A percentile compares a stretch with the other conserved stretches of the same genome.
These are phyloP conservation scores for Iberis amara DNA, from an alignment of 441 rosid genomes.

Conservation along the genomic window DNA sequence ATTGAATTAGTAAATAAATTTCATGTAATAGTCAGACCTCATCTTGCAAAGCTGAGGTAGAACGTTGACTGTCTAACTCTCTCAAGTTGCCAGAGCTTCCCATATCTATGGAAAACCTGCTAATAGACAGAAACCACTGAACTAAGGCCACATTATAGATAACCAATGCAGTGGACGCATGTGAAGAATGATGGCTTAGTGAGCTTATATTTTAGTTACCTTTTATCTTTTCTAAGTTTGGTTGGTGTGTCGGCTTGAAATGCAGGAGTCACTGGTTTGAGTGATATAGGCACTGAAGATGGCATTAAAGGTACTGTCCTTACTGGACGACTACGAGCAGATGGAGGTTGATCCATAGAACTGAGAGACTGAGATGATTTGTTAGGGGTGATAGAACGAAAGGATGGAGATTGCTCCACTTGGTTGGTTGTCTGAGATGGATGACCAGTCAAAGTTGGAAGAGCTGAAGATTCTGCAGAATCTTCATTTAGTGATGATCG, in stretches of 20 bases:
- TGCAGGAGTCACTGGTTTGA: conserved; percentile 46
- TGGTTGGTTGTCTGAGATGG: conserved; percentile 32
- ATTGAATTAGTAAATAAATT: background rate
- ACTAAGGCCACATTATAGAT: conserved; percentile 14
- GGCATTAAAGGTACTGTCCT: conserved; percentile 47
- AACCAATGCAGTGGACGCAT: background rate
- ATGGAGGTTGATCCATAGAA: conserved; percentile 51
- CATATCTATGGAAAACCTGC: conserved; percentile 43
- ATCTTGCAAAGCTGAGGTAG: conserved; percentile 59
- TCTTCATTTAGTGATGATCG: conserved; percentile 31
- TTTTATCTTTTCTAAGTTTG: conserved; percentile 48
- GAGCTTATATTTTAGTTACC: conserved; percentile 34
- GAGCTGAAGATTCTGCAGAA: conserved; percentile 29
- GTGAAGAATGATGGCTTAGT: conserved; percentile 8
- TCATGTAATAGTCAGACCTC: conserved; percentile 35
- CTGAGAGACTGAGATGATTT: conserved; percentile 36
- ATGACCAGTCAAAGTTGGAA: conserved; percentile 28
- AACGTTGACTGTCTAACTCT: conserved; percentile 42
- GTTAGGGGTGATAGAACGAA: conserved; percentile 28
- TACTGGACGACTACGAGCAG: conserved; percentile 47
- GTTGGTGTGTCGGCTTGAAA: conserved; percentile 37
- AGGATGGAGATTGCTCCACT: conserved; percentile 39
- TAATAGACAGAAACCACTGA: conserved; percentile 24
- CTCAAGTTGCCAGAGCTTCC: conserved; percentile 38
- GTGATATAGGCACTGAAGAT: conserved; percentile 45